Conservation (phyloP, 225 moss, liverwort and hornwort genomes). For the Asterella californica region DNA sequence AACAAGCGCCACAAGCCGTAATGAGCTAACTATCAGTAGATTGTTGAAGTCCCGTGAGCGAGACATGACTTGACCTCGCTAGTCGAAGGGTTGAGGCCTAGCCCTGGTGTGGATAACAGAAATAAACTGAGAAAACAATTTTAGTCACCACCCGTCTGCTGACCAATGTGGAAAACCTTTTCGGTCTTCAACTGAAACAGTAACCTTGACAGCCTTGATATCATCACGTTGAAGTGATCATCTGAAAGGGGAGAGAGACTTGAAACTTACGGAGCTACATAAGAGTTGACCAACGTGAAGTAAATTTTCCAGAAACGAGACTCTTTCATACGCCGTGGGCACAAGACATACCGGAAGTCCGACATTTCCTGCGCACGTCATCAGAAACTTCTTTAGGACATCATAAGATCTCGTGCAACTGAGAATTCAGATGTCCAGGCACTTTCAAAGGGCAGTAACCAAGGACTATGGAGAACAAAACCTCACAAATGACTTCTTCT, state of each 20-base stretch:
- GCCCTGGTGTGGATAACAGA: background rate
- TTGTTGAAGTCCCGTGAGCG: background rate
- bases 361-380: constrained; percentile 70
- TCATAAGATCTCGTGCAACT: background rate
- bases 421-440: background rate
- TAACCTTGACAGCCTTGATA: too few relatives aligned
- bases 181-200: too few relatives aligned
- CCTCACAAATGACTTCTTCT: too few relatives aligned
- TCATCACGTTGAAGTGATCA: too few relatives aligned
- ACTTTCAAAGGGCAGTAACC: background rate
- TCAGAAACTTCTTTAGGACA: background rate
- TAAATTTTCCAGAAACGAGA: constrained; percentile 88
- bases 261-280: constrained; percentile 61
- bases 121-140: background rate
- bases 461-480: too few relatives aligned
- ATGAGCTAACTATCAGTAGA: background rate
- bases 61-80: too few relatives aligned
- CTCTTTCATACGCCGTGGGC: constrained; percentile 99
- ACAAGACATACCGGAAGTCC: constrained; percentile 89
- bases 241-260: background rate
- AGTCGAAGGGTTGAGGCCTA: too few relatives aligned
- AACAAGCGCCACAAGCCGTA: background rate
- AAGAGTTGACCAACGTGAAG: constrained; percentile 75
- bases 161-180: background rate
- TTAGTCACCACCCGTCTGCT: background rate